Conservation (phyloP, 1,284 basidiomycete genomes). For the Papiliotrema fonsecae region DNA sequence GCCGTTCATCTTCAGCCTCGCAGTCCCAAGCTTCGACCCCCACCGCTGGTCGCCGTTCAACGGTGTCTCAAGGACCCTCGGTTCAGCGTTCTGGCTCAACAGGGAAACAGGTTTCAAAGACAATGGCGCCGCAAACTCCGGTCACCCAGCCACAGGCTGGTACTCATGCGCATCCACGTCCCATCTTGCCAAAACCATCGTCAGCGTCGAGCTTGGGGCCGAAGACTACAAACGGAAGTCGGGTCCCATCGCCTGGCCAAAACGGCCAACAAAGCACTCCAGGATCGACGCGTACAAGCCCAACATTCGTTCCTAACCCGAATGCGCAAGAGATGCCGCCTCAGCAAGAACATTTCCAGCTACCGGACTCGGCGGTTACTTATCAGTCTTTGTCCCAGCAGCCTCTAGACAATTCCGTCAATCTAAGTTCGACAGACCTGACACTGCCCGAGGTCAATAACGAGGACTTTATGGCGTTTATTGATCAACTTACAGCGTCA, state of each 20-base stretch:
- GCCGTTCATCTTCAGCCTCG: slow-evolving; percentile 17
- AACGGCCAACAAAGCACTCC: no score
- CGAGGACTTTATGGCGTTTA: slow-evolving; percentile 21
- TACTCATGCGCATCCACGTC: slow-evolving; percentile 13
- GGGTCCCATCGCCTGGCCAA: background rate
- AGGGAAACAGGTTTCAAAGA: slow-evolving; percentile 29
- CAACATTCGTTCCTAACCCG: no score
- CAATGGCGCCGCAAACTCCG: slow-evolving; percentile 24
- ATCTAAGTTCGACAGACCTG: background rate
- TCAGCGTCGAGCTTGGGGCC: slow-evolving; percentile 8
- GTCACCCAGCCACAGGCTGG: slow-evolving; percentile 16
- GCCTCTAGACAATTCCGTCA: background rate
- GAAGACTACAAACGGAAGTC: slow-evolving; percentile 8
- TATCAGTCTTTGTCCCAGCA: background rate
- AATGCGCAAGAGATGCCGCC: background rate
- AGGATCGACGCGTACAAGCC: no score
- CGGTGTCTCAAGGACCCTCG: slow-evolving; percentile 13
- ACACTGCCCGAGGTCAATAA: slow-evolving; percentile 2
- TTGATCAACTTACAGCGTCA: slow-evolving; percentile 15
- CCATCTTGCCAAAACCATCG: slow-evolving; percentile 30
- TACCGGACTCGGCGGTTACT: background rate
- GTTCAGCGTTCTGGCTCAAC: slow-evolving; percentile 25
- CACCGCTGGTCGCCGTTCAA: slow-evolving; percentile 19
- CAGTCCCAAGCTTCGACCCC: slow-evolving; percentile 3
- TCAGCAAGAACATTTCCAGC: background rate